A percentile compares a stretch with the other conserved stretches of the same genome.
phyloP scores from a whole-genome alignment of 2,329 filamentous ascomycete genomes.

The Monilinia vaccinii-corymbosi region DNA sequence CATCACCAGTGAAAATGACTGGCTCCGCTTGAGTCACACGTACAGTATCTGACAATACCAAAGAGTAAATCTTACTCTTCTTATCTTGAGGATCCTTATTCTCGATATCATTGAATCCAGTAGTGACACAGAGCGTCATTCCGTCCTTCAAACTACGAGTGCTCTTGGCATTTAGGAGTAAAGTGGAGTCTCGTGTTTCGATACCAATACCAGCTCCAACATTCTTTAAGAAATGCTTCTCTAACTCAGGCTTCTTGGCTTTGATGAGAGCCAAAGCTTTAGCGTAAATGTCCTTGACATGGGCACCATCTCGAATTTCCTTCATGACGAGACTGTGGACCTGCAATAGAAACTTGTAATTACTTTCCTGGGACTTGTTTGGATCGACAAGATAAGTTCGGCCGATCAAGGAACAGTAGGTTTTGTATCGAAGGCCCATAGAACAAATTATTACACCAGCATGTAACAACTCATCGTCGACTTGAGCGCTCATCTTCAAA shows the following conservation, averaged over 20 bases:
- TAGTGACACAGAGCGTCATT: slow-evolving; percentile 90
- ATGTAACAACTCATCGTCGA: slow-evolving; percentile 75
- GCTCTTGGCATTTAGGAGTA: slow-evolving; percentile 84
- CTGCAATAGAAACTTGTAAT: slow-evolving; percentile 79
- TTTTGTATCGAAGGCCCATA: slow-evolving; percentile 89
- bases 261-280: slow-evolving; percentile 76
- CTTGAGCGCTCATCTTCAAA: slow-evolving; percentile 66
- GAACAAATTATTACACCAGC: slow-evolving; percentile 89
- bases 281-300: slow-evolving; percentile 82
- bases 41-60: slow-evolving; percentile 87
- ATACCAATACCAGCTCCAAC: slow-evolving; percentile 89
- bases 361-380: slow-evolving; percentile 88
- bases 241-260: slow-evolving; percentile 87
- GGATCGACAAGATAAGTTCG: slow-evolving; percentile 95
- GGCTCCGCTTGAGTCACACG: slow-evolving; percentile 73
- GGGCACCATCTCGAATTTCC: slow-evolving; percentile 77
- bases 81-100: slow-evolving; percentile 84
- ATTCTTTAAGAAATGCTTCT: slow-evolving; percentile 90
- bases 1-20: slow-evolving; percentile 88
- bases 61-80: slow-evolving; percentile 78
- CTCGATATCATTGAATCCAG: slow-evolving; percentile 81
- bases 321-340: slow-evolving; percentile 88
- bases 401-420: slow-evolving; percentile 85
- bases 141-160: slow-evolving; percentile 77
- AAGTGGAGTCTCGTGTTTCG: slow-evolving; percentile 75